phyloP scores from a whole-genome alignment of 371 early-diverging fungal genomes.

The Actinomortierella ambigua region DNA sequence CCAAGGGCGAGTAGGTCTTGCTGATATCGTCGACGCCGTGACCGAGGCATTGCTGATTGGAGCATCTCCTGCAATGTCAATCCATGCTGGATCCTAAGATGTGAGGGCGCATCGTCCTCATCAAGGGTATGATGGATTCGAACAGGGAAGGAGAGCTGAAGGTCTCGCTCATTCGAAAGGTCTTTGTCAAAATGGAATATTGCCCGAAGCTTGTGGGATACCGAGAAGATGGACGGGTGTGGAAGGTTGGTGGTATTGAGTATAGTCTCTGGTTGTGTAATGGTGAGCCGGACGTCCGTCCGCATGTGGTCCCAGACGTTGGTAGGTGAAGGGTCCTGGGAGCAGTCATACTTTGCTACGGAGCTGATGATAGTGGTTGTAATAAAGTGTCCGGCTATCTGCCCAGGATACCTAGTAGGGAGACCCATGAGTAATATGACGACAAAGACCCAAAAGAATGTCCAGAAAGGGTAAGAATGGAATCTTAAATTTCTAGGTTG shows the following conservation, averaged over 20 bases:
- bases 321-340: conserved; percentile 3
- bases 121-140: conserved; percentile 20
- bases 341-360: conserved; percentile 19
- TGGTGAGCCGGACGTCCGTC: conserved; percentile 18
- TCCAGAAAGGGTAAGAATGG: background rate
- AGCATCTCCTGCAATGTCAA: too few relatives aligned
- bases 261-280: conserved; percentile 25
- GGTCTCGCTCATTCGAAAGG: conserved; percentile 19
- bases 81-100: conserved; percentile 4
- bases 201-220: conserved; percentile 31
- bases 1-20: background rate
- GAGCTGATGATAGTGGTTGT: conserved; percentile 25
- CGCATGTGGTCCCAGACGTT: conserved; percentile 22
- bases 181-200: conserved; percentile 23
- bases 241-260: conserved; percentile 18
- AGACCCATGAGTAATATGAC: background rate
- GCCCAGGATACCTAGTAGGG: conserved; percentile 12
- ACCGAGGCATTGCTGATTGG: too few relatives aligned
- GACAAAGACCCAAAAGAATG: background rate
- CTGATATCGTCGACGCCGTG: too few relatives aligned
- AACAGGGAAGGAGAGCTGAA: conserved; percentile 41
- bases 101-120: conserved; percentile 19
- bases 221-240: conserved; percentile 4
- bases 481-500: background rate
- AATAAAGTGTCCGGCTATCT: conserved; percentile 1